Percentiles rank a stretch among this genome's conserved stretches.
Evolutionary conservation across 768 basidiomycete species (phyloP).

Genomic region (Serendipita sp.): DNA sequence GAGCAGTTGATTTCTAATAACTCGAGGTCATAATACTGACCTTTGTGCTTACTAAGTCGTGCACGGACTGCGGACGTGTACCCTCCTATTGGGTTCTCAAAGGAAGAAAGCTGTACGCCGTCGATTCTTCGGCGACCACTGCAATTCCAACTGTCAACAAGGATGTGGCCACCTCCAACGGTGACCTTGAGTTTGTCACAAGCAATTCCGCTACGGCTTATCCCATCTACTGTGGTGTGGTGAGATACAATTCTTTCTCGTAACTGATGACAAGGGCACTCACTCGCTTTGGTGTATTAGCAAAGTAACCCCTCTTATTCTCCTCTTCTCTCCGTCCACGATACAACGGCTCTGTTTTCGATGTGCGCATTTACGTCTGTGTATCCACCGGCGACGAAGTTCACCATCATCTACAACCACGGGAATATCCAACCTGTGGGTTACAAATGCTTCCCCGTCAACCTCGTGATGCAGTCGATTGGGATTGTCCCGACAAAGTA

Average conservation of each 20-base stretch:
- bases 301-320: background rate
- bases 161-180: background rate
- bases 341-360: background rate
- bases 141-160: background rate
- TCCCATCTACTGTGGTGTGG: background rate
- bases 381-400: background rate
- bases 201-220: background rate
- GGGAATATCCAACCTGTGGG: background rate
- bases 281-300: background rate
- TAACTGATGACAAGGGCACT: background rate
- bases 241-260: background rate
- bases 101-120: background rate
- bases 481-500: background rate
- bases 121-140: background rate
- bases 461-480: background rate
- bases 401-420: slow-evolving; percentile 3
- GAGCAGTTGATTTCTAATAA: background rate
- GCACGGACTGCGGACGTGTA: background rate
- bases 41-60: background rate
- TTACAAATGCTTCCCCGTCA: background rate
- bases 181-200: background rate
- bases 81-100: background rate
- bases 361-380: slow-evolving; percentile 6
- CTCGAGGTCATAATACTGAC: background rate
- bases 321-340: slow-evolving; percentile 1